Percentiles rank a stretch among this genome's conserved stretches.
These are phyloP conservation scores for Halteria grandinella DNA, from an alignment of 73 alveolate genomes.

Conservation along the genomic window DNA sequence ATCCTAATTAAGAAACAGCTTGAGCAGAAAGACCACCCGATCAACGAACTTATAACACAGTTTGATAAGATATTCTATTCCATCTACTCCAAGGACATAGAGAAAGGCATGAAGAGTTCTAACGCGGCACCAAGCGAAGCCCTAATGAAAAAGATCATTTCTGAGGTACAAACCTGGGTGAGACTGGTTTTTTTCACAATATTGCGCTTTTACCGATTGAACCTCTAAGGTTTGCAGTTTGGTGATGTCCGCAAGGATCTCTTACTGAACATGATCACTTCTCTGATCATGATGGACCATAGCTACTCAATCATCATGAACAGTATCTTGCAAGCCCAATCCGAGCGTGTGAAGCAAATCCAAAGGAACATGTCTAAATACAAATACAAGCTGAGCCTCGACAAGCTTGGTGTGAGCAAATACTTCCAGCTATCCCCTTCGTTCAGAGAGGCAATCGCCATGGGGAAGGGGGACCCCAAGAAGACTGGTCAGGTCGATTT, in stretches of 20 bases:
- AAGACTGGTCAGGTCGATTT: neutral
- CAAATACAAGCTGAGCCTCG: constrained; percentile 22
- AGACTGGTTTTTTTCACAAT: constrained; percentile 34
- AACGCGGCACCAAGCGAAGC: neutral
- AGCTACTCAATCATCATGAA: constrained; percentile 43
- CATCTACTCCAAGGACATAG: neutral
- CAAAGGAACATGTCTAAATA: constrained; percentile 22
- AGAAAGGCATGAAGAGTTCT: neutral
- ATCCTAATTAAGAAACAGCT: constrained; percentile 23
- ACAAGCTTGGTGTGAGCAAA: constrained; percentile 37
- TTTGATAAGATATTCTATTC: constrained; percentile 11
- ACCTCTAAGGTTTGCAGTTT: constrained; percentile 5
- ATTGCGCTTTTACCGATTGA: constrained; percentile 1
- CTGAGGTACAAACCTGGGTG: constrained; percentile 32
- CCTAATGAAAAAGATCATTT: constrained; percentile 9
- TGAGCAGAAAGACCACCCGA: neutral
- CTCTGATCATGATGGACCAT: constrained; percentile 13
- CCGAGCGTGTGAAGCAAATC: constrained; percentile 16
- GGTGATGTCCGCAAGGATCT: constrained; percentile 35
- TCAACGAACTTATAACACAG: neutral
- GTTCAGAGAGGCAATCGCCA: constrained; percentile 2
- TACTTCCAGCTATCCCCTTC: constrained; percentile 6
- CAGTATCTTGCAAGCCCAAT: neutral
- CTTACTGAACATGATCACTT: constrained; percentile 29
- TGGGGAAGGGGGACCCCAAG: neutral